These are phyloP conservation scores for Albifimbria verrucaria DNA, from an alignment of 2,329 filamentous ascomycete genomes.

Conservation along the genomic window DNA sequence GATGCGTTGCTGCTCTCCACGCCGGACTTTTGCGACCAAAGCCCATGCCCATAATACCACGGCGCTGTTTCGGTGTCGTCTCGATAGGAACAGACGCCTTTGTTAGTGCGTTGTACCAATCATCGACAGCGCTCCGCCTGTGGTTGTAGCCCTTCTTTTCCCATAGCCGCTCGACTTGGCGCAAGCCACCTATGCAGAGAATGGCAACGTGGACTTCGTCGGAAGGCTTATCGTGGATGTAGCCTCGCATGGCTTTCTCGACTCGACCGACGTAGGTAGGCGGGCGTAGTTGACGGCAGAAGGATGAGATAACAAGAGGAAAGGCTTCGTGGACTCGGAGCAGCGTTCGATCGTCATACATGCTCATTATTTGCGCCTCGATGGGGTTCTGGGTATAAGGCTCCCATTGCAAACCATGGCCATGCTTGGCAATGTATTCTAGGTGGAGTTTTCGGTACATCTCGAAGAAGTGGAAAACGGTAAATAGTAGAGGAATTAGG, in stretches of 20 bases:
- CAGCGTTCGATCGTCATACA: slow-evolving; percentile 63
- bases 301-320: slow-evolving; percentile 61
- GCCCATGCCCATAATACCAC: slow-evolving; percentile 48
- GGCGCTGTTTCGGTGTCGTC: slow-evolving; percentile 43
- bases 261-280: slow-evolving; percentile 63
- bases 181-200: slow-evolving; percentile 57
- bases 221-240: slow-evolving; percentile 58
- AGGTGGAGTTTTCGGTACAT: slow-evolving; percentile 59
- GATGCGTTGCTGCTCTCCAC: slow-evolving; percentile 23
- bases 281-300: slow-evolving; percentile 58
- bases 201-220: slow-evolving; percentile 62
- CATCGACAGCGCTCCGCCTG: slow-evolving; percentile 56
- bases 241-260: slow-evolving; percentile 60
- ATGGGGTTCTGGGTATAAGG: slow-evolving; percentile 62
- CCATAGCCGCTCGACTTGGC: slow-evolving; percentile 63
- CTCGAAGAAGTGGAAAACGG: slow-evolving; percentile 66
- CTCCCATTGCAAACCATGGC: slow-evolving; percentile 46
- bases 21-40: slow-evolving; percentile 57
- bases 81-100: slow-evolving; percentile 37
- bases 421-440: slow-evolving; percentile 51
- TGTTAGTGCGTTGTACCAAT: slow-evolving; percentile 53
- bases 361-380: slow-evolving; percentile 57
- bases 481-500: slow-evolving; percentile 61
- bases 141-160: slow-evolving; percentile 64
- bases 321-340: slow-evolving; percentile 63